phyloP scores from a whole-genome alignment of 2,329 filamentous ascomycete species.

The Aspergillus aculeatus region DNA sequence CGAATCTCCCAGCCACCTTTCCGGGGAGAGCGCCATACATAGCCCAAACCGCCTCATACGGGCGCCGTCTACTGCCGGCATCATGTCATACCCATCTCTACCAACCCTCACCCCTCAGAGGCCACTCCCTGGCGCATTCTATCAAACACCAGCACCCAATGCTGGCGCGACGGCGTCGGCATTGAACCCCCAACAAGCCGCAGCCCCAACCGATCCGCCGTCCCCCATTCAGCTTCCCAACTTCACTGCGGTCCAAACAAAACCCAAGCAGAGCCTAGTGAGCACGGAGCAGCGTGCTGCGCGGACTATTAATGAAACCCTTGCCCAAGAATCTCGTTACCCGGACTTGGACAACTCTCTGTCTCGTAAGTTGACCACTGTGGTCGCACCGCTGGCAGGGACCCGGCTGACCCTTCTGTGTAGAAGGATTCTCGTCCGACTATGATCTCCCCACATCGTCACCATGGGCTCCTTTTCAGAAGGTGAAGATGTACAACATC shows the following conservation, averaged over 20 bases:
- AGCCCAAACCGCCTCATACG: conserved; percentile 9
- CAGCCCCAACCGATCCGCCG: conserved; percentile 25
- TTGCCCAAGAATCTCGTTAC: conserved; percentile 75
- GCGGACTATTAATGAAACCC: conserved; percentile 74
- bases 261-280: conserved; percentile 52
- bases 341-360: conserved; percentile 89
- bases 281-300: conserved; percentile 78
- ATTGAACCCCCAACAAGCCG: conserved; percentile 31
- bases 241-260: conserved; percentile 38
- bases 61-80: conserved; percentile 19
- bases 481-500: conserved; percentile 80
- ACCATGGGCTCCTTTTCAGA: conserved; percentile 87
- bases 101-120: conserved; percentile 38
- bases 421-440: conserved; percentile 86
- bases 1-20: conserved; percentile 17
- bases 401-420: conserved; percentile 15
- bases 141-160: conserved; percentile 41
- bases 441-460: conserved; percentile 72
- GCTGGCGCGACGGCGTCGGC: conserved; percentile 38
- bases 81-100: conserved; percentile 45
- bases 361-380: conserved; percentile 64
- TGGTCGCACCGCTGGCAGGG: conserved; percentile 28
- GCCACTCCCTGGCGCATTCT: conserved; percentile 43
- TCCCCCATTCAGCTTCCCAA: conserved; percentile 35
- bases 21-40: conserved; percentile 27